These are phyloP conservation scores for Termitomyces sp. DNA, from an alignment of 768 basidiomycete species.

Conservation along the genomic window DNA sequence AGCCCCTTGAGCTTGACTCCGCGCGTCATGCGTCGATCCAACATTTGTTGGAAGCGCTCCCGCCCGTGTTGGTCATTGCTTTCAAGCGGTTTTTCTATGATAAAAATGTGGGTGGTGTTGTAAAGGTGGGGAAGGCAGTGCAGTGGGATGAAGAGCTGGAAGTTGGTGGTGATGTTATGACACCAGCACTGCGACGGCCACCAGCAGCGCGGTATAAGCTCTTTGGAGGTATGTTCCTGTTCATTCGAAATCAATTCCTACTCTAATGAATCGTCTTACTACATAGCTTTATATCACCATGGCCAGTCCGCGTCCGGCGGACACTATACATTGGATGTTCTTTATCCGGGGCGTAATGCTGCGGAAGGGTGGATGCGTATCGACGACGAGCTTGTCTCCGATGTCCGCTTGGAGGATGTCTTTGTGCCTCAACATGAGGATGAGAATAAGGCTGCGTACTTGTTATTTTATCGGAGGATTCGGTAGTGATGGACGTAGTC, in stretches of 20 bases:
- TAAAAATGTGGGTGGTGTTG: slow-evolving; percentile 63
- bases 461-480: slow-evolving; percentile 78
- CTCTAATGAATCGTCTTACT: neutral
- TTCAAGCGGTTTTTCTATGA: slow-evolving; percentile 92
- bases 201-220: slow-evolving; percentile 64
- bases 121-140: slow-evolving; percentile 83
- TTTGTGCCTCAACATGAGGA: slow-evolving; percentile 52
- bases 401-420: slow-evolving; percentile 69
- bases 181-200: slow-evolving; percentile 39
- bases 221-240: slow-evolving; percentile 61
- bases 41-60: slow-evolving; percentile 73
- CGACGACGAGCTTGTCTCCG: slow-evolving; percentile 85
- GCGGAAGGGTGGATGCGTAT: slow-evolving; percentile 85
- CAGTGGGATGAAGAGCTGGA: slow-evolving; percentile 74
- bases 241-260: neutral
- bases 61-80: slow-evolving; percentile 81
- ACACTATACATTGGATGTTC: slow-evolving; percentile 90
- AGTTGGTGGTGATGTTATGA: slow-evolving; percentile 67
- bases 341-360: slow-evolving; percentile 63
- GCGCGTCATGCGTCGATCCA: slow-evolving; percentile 65
- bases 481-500: slow-evolving; percentile 14
- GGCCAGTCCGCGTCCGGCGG: slow-evolving; percentile 87
- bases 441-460: slow-evolving; percentile 67
- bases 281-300: slow-evolving; percentile 85
- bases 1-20: slow-evolving; percentile 70